Conservation (phyloP, 2,329 filamentous ascomycete species). For the Cladophialophora bantiana region DNA sequence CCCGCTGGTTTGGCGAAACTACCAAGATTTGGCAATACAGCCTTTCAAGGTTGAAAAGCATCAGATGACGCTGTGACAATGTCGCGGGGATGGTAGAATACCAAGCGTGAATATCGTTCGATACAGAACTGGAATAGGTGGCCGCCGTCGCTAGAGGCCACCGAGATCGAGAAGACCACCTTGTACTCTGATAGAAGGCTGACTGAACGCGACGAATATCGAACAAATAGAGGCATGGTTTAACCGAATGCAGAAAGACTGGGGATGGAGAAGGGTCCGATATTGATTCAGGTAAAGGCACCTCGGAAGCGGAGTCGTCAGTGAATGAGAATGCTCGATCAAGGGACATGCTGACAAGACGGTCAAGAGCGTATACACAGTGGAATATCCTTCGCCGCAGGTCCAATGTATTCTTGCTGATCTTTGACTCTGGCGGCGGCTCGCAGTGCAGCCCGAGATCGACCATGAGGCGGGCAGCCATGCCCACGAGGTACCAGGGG, state of each 20-base stretch:
- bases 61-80: conserved; percentile 69
- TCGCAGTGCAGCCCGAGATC: conserved; percentile 95
- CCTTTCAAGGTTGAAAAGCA: conserved; percentile 85
- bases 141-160: conserved; percentile 74
- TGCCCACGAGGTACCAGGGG: conserved; percentile 91
- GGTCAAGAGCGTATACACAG: conserved; percentile 87
- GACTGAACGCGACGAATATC: conserved; percentile 86
- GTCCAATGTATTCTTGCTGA: conserved; percentile 74
- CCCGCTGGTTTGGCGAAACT: conserved; percentile 77
- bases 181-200: conserved; percentile 85
- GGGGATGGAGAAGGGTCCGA: conserved; percentile 39
- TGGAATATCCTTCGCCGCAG: conserved; percentile 85
- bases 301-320: conserved; percentile 78
- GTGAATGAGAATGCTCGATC: conserved; percentile 91
- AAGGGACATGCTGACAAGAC: conserved; percentile 86
- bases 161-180: conserved; percentile 64
- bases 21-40: conserved; percentile 92
- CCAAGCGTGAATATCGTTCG: conserved; percentile 74
- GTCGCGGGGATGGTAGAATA: conserved; percentile 74
- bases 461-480: conserved; percentile 83
- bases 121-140: conserved; percentile 49
- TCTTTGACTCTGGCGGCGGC: conserved; percentile 72
- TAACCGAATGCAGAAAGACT: conserved; percentile 64
- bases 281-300: conserved; percentile 71
- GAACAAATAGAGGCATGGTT: conserved; percentile 79